Percentiles rank a stretch among this genome's conserved stretches.
These are phyloP conservation scores for Coniella lustricola DNA, from an alignment of 2,329 filamentous ascomycete genomes.

Conservation along the genomic window DNA sequence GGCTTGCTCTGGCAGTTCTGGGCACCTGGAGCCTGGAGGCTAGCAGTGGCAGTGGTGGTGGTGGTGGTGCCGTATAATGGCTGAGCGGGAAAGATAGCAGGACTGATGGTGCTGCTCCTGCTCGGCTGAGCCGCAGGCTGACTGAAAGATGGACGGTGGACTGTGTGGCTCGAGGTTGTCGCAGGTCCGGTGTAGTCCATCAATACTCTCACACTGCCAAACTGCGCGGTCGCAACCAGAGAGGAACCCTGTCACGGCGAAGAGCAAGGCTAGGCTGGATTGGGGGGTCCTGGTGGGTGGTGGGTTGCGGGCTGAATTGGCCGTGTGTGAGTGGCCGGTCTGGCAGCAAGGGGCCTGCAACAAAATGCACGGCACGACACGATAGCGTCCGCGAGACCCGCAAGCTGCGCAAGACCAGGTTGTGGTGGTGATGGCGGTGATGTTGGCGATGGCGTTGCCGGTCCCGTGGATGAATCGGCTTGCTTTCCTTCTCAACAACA, in stretches of 20 bases:
- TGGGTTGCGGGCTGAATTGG: slow-evolving; percentile 4
- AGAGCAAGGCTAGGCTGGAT: slow-evolving; percentile 12
- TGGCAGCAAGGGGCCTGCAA: neutral
- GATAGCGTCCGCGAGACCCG: neutral
- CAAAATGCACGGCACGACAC: neutral
- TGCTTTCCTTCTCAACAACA: too few relatives aligned
- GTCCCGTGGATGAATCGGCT: too few relatives aligned
- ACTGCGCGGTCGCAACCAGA: slow-evolving; percentile 9
- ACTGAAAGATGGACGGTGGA: slow-evolving; percentile 2
- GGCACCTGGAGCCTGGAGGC: slow-evolving; percentile 18
- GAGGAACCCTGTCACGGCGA: slow-evolving; percentile 13
- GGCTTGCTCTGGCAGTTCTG: slow-evolving; percentile 19
- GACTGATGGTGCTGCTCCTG: slow-evolving; percentile 3
- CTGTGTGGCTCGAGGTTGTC: slow-evolving; percentile 8
- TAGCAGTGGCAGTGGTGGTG: slow-evolving; percentile 26
- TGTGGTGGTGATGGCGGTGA: neutral
- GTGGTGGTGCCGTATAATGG: slow-evolving; percentile 28
- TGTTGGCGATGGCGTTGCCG: neutral
- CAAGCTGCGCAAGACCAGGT: too few relatives aligned
- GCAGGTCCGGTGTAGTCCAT: slow-evolving; percentile 13
- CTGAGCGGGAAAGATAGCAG: slow-evolving; percentile 13
- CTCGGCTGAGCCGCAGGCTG: neutral
- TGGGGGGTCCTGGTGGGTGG: slow-evolving; percentile 1
- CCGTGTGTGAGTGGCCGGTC: slow-evolving; percentile 12
- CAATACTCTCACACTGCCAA: slow-evolving; percentile 8